A percentile compares a stretch with the other conserved stretches of the same genome.
Evolutionary conservation across 768 basidiomycete species (phyloP).

Genomic region (Tulasnella calospora): DNA sequence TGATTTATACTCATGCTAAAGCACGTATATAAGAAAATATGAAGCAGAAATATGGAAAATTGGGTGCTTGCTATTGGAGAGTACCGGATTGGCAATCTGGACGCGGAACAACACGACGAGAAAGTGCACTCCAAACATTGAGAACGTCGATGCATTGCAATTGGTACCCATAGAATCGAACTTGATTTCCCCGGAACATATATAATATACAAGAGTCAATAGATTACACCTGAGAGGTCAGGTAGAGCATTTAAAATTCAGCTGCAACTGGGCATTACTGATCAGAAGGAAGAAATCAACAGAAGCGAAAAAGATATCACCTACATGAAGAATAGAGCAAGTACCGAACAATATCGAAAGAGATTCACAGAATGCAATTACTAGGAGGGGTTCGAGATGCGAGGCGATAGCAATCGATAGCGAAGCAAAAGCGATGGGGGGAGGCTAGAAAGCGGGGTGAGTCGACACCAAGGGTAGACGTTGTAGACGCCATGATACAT

Average conservation of each 20-base stretch:
- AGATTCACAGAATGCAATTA: not conserved
- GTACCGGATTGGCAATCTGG: no score
- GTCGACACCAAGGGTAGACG: no score
- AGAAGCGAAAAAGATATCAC: not conserved
- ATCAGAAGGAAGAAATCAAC: not conserved
- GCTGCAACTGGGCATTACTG: not conserved
- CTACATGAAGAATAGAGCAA: not conserved
- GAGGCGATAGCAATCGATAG: conserved; percentile 5
- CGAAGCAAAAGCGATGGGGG: not conserved
- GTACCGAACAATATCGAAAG: not conserved
- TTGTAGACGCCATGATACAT: no score
- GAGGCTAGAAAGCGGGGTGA: not conserved
- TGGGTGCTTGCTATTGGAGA: no score
- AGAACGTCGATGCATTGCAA: no score
- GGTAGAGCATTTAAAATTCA: not conserved
- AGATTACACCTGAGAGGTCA: not conserved
- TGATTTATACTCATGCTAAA: no score
- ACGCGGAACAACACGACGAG: no score
- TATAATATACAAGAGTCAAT: not conserved
- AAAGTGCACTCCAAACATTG: no score
- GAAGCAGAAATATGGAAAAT: no score
- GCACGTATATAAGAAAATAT: no score
- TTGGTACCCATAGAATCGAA: no score
- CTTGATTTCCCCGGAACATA: not conserved
- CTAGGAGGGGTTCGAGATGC: not conserved